A percentile compares a stretch with the other conserved stretches of the same genome.
These are phyloP conservation scores for Aspergillus quadrilineatus DNA, from an alignment of 2,329 filamentous ascomycete genomes.

Conservation along the genomic window DNA sequence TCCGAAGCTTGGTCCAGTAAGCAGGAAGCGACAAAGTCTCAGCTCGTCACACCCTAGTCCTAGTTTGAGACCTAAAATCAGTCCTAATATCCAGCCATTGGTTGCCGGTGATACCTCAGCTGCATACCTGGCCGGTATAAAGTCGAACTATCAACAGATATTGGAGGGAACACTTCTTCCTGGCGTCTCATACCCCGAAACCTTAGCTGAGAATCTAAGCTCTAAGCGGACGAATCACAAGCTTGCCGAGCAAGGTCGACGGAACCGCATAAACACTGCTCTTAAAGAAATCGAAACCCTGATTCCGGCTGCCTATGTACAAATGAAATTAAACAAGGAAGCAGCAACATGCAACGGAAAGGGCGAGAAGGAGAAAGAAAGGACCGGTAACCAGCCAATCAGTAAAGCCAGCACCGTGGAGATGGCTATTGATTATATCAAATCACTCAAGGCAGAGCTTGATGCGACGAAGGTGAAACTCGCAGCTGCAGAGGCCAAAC, in stretches of 20 bases:
- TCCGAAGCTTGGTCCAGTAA: constrained; percentile 48
- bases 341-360: constrained; percentile 40
- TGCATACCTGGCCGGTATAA: constrained; percentile 75
- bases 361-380: constrained; percentile 51
- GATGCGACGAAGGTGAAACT: constrained; percentile 64
- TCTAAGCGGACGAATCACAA: constrained; percentile 98
- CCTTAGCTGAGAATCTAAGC: constrained; percentile 87
- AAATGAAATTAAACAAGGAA: constrained; percentile 45
- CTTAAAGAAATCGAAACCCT: constrained; percentile 86
- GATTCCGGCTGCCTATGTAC: constrained; percentile 59
- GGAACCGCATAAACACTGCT: constrained; percentile 93
- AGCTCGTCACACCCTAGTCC: constrained; percentile 78
- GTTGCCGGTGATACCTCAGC: constrained; percentile 64
- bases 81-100: constrained; percentile 88
- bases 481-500: constrained; percentile 63
- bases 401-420: constrained; percentile 99
- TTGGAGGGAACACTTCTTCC: constrained; percentile 88
- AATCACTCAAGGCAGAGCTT: constrained; percentile 72
- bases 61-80: constrained; percentile 83
- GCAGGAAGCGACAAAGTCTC: constrained; percentile 69
- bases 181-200: constrained; percentile 85
- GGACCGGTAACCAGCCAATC: constrained; percentile 58
- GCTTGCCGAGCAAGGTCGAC: constrained; percentile 90
- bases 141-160: constrained; percentile 98
- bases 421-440: constrained; percentile 93